phyloP scores from a whole-genome alignment of 2,329 filamentous ascomycete species.

The Fusarium tricinctum region DNA sequence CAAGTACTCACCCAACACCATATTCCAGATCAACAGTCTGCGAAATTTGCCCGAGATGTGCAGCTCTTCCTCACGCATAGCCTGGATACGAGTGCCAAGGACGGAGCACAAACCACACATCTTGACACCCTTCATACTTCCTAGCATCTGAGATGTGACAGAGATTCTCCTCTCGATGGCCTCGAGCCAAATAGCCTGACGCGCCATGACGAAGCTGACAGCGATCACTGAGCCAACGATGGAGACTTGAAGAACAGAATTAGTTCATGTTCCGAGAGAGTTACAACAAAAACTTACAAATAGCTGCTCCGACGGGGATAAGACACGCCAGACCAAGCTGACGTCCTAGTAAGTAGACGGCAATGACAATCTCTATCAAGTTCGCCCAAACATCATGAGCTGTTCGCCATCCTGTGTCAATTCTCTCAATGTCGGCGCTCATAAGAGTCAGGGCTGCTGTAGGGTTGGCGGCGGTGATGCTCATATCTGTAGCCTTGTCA shows the following conservation, averaged over 20 bases:
- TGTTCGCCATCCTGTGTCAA: conserved; percentile 53
- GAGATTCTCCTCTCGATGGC: conserved; percentile 50
- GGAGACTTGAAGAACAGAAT: conserved; percentile 23
- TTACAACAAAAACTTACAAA: conserved; percentile 20
- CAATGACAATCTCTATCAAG: conserved; percentile 59
- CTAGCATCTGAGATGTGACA: conserved; percentile 49
- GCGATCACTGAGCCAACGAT: conserved; percentile 46
- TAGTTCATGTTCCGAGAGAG: background rate
- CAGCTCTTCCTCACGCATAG: conserved; percentile 23
- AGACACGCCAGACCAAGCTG: conserved; percentile 49
- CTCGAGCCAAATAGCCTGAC: conserved; percentile 48
- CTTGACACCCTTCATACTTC: conserved; percentile 52
- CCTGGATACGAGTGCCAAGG: conserved; percentile 31
- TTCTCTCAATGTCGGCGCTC: conserved; percentile 60
- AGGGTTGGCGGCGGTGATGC: conserved; percentile 52
- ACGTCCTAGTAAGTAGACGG: conserved; percentile 61
- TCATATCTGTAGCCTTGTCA: conserved; percentile 48
- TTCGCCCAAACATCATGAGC: conserved; percentile 60
- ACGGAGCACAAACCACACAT: conserved; percentile 49
- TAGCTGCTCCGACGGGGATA: conserved; percentile 34
- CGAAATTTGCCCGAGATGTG: conserved; percentile 34
- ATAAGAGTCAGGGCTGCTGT: conserved; percentile 60
- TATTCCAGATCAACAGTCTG: conserved; percentile 38
- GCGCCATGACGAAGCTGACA: conserved; percentile 47
- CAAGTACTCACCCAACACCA: conserved; percentile 29